Base-by-base conservation (phyloP, 331 rosid genomes). In the Cydonia oblonga region DNA sequence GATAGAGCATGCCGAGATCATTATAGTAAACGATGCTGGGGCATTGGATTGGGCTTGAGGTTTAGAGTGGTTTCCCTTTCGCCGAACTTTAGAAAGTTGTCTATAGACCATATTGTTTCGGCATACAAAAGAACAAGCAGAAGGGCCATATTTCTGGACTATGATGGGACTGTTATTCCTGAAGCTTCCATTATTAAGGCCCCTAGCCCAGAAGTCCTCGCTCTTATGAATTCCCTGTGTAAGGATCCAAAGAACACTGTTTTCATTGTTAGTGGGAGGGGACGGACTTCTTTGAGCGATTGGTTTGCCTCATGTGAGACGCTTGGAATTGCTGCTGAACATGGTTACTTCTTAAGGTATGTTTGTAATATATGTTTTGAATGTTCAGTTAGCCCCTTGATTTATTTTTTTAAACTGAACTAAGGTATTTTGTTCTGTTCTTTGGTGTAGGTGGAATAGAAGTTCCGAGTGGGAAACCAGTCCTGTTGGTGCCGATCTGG, bases 1-100 rank as follows among this genome's bases (percentile, higher is more conserved):
- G 98, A 89, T 84, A 89, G 98, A 81, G 98, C 98, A 22, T 93
- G 98, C 81, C 81, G 52, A 80, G 98, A 90, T 82, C 98, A 93
- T 80, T 90, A 87, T 79, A 78, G 83, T 69, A 93, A 93, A 81
- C 86, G 97, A 74, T 93, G 91, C 84, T 93, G 97, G 96, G 97
- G 96, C n/a, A 79, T 93, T 71, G 98, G 98, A 65, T 70, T 85
- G 83, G 98, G 98, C 76, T 82, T 93, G 70, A 81, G 92, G 44
- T 93, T 93, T 77, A 89, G 98, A 80, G 95, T 93, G 69, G 87
- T 90, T 75, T 85, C 98, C 35, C 97, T 93, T 68, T 85, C 90
- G 79, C 95, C 84, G 8, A 90, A 88, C 67, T 93, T 93, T 73
- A 89, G 92, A 88, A 93, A 89, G 95, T 72, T 93, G 86, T 79